Base-by-base conservation (phyloP, 805 yeast species). In the Candida argentea region DNA sequence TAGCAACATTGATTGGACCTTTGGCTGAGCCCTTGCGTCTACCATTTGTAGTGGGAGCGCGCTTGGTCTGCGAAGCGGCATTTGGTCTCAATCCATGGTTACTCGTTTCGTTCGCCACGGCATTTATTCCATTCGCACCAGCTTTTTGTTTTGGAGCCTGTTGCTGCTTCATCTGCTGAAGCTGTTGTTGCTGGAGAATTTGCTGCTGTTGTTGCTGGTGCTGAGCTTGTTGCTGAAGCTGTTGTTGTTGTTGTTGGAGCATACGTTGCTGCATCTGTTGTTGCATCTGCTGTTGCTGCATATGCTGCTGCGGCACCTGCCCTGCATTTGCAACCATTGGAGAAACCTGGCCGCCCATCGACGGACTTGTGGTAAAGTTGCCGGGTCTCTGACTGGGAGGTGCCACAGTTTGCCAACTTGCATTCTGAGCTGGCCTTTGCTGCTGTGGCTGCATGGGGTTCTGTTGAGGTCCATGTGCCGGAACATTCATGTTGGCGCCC, bases 11-110 rank as follows among this genome's bases (percentile, higher is more conserved):
- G n/a, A 37, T 34, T 2, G 50, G 39, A 19, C 43, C 44, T 35
- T 48, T 50, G n/a, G 36, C 40, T 2, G 51, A 39, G 3, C 44
- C 37, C 29, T 47, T 46, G 9, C 38, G 26, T 17, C 52, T 37
- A 14, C 38, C 34, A 5, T 38, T 38, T 3, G 46, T 36, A 20
- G 40, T 16, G 5, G 34, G 30, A 2, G 38, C 20, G 28, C 29
- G 28, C 15, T 34, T 34, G 5, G 29, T 15, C 18, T 28, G 36
- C 5, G 20, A 18, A 18, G 20, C 20, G 7, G 7, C 9, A 8
- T 7, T 18, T 7, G 16, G 22, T 34, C 11, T 32, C 14, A 12
- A 19, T 28, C 22, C 28, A 26, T 36, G 23, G 29, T 32, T 29
- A 20, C 36, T 33, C 10, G 14, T 7, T 12, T 24, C 9, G 16